Evolutionary conservation across 1,284 basidiomycete genomes (phyloP), one percentile per base, ranked within the genome.

Genomic region (Moniliella sp.): DNA sequence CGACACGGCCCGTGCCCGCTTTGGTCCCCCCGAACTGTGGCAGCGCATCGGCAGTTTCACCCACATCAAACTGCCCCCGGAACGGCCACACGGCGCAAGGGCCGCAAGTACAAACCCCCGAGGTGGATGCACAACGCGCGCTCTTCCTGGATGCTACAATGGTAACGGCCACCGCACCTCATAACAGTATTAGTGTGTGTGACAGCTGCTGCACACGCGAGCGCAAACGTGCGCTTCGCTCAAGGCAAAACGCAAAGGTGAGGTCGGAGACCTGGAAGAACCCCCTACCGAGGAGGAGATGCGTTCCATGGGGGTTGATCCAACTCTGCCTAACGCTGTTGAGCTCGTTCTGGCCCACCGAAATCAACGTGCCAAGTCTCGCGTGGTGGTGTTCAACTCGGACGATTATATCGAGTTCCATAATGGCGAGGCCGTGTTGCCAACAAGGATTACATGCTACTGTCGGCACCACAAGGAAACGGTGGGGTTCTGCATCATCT

Each of bases 381-480:
- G 52, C 4, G 47, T 57, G 18, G 54, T 59, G 2, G 40, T 58
- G 8, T 99, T 97, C 67, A 97, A 97, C 56, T 93, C 86, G 50
- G 71, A 81, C 0, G 80, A 91, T 48, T 71, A 83, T 33, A 70
- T 94, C 31, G 79, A 84, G 49, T 83, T 97, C 55, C 76, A 75
- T 10, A 70, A 75, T 12, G 91, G 91, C 18, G 78, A 80, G 23
- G 76, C 76, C 9, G 71, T 81, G n/a, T 67, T 99, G 11, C 91
- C 91, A 2, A 75, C 94, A 30, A 74, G 91, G 29, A 83, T 99
- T 44, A 93, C 91, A 4, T 99, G 91, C 64, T 99, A 99, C 62
- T 97, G 91, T 54, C 76, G 91, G 32, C 91, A 97, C 66, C 91
- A 99, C 64, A 76, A 82, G 40, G 91, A 97, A 65, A 94, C 93